Evolutionary conservation across 768 basidiomycete genomes (phyloP), one percentile per base, ranked within the genome.

Genomic region (Favolaschia claudopus): DNA sequence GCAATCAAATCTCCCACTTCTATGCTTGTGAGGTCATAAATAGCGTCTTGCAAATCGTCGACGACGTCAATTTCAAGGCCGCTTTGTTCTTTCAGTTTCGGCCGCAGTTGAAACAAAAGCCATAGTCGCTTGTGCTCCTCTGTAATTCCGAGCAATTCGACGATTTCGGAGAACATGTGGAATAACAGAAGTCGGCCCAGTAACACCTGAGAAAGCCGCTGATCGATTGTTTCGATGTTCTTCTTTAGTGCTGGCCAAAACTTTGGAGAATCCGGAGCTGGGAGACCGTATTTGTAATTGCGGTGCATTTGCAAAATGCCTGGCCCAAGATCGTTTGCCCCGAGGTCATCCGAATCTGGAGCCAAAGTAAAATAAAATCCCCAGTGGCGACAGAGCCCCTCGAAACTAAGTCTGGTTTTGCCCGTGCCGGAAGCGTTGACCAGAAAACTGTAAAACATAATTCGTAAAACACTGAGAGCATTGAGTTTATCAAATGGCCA

Each of bases 351-450:
- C 17, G 1, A 22, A 27, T 54, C 52, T 1, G 8, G 31, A 2
- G 31, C 32, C 40, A 44, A 6, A 19, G 22, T 45, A 29, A 54
- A 45, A 28, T 54, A 54, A 24, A 54, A 44, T 27, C 52, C 52
- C 52, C 52, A 54, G 25, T 27, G 42, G 12, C 20, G 42, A 17
- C 42, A 44, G 8, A 44, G 42, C 10, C 42, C 42, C 42, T 44
- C 42, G 6, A 53, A 43, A 2, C 27, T 17, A 5, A 53, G 17
- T 5, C 51, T 13, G 5, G 52, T 54, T 15, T 54, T 54, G 4
- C 52, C 52, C n/a, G 28, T 34, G 3, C 52, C 52, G 4, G 52
- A 54, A 13, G 42, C n/a, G 33, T 54, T 54, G 6, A 54, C 52
- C 3, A 54, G 52, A 12, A 54, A 54, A 25, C 52, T 54, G 32